A percentile compares a stretch with the other conserved stretches of the same genome.
Evolutionary conservation across 176 grass and related monocot species (phyloP).

Genomic region (Triticum urartu): DNA sequence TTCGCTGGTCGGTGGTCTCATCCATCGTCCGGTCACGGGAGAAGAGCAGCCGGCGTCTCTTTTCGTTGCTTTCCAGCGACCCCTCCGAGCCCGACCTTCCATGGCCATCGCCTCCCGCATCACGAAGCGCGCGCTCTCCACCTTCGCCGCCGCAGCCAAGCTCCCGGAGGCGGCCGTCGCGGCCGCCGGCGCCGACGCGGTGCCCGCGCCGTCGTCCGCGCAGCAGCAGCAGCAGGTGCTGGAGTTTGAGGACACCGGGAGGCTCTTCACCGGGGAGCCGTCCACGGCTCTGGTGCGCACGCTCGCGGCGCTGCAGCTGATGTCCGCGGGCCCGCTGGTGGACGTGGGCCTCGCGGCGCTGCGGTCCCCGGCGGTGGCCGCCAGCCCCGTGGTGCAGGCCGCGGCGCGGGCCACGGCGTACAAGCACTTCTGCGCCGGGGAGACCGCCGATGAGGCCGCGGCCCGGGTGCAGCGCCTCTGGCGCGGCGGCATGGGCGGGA

Average conservation of each 20-base stretch:
- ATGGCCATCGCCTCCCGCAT: slow-evolving; percentile 59
- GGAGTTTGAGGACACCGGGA: slow-evolving; percentile 54
- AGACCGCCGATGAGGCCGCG: slow-evolving; percentile 62
- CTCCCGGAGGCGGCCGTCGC: slow-evolving; percentile 46
- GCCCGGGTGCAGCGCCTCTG: slow-evolving; percentile 52
- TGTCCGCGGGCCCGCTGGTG: slow-evolving; percentile 65
- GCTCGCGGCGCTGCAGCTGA: slow-evolving; percentile 54
- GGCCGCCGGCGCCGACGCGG: slow-evolving; percentile 32
- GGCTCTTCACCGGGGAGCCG: slow-evolving; percentile 63
- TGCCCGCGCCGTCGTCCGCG: neutral
- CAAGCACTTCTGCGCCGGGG: slow-evolving; percentile 76
- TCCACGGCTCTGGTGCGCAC: slow-evolving; percentile 54
- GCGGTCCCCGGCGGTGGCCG: slow-evolving; percentile 44
- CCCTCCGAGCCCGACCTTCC: slow-evolving; percentile 12
- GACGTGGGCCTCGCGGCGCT: slow-evolving; percentile 51
- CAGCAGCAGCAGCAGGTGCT: slow-evolving; percentile 12
- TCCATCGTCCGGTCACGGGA: neutral
- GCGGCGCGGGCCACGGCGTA: slow-evolving; percentile 64
- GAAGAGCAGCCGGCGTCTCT: neutral
- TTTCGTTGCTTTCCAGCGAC: neutral
- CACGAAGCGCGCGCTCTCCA: slow-evolving; percentile 43
- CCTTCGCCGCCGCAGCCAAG: slow-evolving; percentile 51
- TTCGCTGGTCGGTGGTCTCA: neutral
- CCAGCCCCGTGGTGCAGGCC: slow-evolving; percentile 25
- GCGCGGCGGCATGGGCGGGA: slow-evolving; percentile 52